Percentiles rank a stretch among this genome's conserved stretches.
phyloP scores from a whole-genome alignment of 1,284 basidiomycete genomes.

The Microstroma glucosiphilum region DNA sequence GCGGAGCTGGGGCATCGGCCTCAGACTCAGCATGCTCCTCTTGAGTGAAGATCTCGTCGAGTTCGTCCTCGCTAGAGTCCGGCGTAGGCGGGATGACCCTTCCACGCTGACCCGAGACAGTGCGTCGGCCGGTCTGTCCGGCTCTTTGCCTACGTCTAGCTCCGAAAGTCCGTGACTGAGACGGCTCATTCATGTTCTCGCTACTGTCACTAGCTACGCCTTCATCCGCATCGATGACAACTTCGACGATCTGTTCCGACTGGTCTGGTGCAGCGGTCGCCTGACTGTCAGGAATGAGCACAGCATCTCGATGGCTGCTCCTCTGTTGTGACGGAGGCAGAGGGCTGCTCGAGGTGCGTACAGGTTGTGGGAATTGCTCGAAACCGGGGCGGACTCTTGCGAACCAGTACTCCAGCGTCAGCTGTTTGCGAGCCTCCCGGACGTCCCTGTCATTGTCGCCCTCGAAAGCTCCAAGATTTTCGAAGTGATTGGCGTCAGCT shows the following conservation, averaged over 20 bases:
- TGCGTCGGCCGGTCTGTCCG: background rate
- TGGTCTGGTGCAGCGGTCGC: background rate
- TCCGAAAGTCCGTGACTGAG: background rate
- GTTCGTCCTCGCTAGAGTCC: background rate
- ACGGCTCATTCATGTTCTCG: background rate
- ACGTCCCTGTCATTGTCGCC: background rate
- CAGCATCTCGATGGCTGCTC: background rate
- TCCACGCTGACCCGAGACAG: background rate
- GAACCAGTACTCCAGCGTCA: conserved; percentile 8
- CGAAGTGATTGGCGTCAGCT: background rate
- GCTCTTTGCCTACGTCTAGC: background rate
- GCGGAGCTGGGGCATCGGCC: background rate
- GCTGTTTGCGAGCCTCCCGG: background rate
- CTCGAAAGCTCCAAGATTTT: background rate
- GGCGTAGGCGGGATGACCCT: background rate
- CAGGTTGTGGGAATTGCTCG: background rate
- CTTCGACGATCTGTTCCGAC: too few species aligned
- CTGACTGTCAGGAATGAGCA: background rate
- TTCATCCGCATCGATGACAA: background rate
- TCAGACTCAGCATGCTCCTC: background rate
- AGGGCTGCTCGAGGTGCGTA: background rate
- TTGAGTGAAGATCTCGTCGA: background rate
- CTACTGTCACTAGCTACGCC: background rate
- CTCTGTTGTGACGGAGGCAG: background rate
- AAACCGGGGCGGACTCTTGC: background rate